A percentile compares a stretch with the other conserved stretches of the same genome.
Conservation (phyloP, 768 basidiomycete species). For the Rhizopogon roseolus region DNA sequence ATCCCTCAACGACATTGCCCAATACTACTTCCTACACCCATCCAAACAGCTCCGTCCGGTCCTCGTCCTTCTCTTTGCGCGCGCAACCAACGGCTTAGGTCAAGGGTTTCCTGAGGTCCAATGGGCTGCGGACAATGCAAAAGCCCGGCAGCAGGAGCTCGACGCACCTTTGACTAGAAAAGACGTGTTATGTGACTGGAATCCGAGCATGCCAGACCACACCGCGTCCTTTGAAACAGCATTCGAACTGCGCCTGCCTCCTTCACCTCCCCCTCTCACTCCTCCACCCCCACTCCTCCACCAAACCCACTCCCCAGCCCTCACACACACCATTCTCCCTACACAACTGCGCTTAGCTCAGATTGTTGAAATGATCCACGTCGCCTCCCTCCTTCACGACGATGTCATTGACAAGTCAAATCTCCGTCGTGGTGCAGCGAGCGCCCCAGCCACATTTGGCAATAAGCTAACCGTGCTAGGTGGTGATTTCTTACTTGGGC, state of each 20-base stretch:
- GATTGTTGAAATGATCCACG: slow-evolving; percentile 97
- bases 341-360: slow-evolving; percentile 91
- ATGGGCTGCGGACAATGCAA: slow-evolving; percentile 57
- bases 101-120: slow-evolving; percentile 53
- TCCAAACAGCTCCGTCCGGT: slow-evolving; percentile 90
- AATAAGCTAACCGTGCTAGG: slow-evolving; percentile 94
- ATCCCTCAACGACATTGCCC: slow-evolving; percentile 78
- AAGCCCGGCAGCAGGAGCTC: slow-evolving; percentile 54
- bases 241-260: slow-evolving; percentile 43
- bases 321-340: slow-evolving; percentile 49
- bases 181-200: slow-evolving; percentile 87
- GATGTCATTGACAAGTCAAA: slow-evolving; percentile 76
- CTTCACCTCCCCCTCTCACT: slow-evolving; percentile 7
- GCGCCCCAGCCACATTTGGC: slow-evolving; percentile 74
- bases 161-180: slow-evolving; percentile 76
- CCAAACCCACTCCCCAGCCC: slow-evolving; percentile 28
- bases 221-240: slow-evolving; percentile 62
- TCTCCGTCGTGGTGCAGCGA: slow-evolving; percentile 63
- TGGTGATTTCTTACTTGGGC: slow-evolving; percentile 92
- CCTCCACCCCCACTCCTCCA: slow-evolving; percentile 11
- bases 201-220: slow-evolving; percentile 80
- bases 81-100: slow-evolving; percentile 91
- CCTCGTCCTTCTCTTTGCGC: slow-evolving; percentile 83
- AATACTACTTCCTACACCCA: slow-evolving; percentile 87
- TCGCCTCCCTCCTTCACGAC: slow-evolving; percentile 91